Conservation (phyloP, 2,329 filamentous ascomycete species). For the Fusarium annulatum region DNA sequence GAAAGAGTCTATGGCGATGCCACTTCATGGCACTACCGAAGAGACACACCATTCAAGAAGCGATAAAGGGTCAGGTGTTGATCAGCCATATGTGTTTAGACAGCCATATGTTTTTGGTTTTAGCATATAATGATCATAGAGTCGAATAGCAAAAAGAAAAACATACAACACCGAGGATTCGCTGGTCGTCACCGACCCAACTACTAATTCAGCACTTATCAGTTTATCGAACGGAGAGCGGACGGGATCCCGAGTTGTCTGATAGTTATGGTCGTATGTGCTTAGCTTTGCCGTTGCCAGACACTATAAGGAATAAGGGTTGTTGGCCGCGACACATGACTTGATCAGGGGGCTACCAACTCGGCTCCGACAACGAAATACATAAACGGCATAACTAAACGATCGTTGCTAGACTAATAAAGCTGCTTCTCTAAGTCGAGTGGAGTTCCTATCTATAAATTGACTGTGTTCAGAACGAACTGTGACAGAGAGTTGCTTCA, state of each 20-base stretch:
- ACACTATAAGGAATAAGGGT: background rate
- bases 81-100: background rate
- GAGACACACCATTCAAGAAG: constrained; percentile 32
- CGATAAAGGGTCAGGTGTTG: background rate
- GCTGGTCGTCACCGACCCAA: constrained; percentile 33
- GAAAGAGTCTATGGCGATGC: constrained; percentile 38
- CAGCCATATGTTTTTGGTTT: background rate
- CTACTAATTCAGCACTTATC: constrained; percentile 32
- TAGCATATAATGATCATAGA: rapidly evolving
- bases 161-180: constrained; percentile 36
- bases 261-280: constrained; percentile 34
- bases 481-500: background rate
- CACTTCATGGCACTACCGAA: constrained; percentile 43
- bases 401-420: no score
- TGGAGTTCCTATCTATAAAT: no score
- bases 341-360: background rate
- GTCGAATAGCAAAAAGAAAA: background rate
- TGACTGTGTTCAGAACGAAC: background rate
- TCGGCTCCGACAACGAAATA: background rate
- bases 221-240: constrained; percentile 33
- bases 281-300: background rate
- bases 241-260: constrained; percentile 33
- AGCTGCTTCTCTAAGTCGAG: rapidly evolving
- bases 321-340: background rate
- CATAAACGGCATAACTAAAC: background rate